Base-by-base conservation (phyloP, 176 grass and related monocot genomes). In the Oryza nivara region DNA sequence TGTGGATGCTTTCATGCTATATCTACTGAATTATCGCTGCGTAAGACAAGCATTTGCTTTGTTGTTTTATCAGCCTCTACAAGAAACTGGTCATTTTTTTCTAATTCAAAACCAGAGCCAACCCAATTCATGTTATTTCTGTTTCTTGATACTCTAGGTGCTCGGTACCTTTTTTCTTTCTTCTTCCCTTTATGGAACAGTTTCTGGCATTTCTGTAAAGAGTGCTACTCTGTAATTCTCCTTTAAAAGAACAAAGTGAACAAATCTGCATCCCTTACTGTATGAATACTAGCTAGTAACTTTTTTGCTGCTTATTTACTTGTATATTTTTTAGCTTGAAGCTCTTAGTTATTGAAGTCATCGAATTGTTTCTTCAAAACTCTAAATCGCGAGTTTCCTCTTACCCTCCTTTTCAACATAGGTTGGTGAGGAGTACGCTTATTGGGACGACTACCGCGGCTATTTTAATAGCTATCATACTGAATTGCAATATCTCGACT, bases 401-500 rank as follows among this genome's bases (percentile, higher is more conserved):
- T 36, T 74, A 28, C 44, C 61, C 25, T 66, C 45, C 14, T 35
- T 84, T 84, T 56, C 6, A 2, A 51, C 66, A 12, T 83, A 84
- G 73, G 64, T 3, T 76, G 5, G 5, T 52, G 15, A 36, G 35
- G 32, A 61, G 66, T 78, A 78, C 3, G 51, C 12, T 5, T 0
- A 47, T 17, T 85, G 83, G 83, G 11, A 32, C 51, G 36, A 4
- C 3, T 85, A 85, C 17, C 38, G 12, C 5, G 1, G 2, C 13
- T 16, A 78, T 19, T 71, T 10, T 58, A 49, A 85, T 38, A 79
- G 28, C 12, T 85, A 85, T 63, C 67, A 85, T 38, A 35, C 48
- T 61, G 75, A 85, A 23, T 25, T 8, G 71, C 75, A 85, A 79
- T 85, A 85, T 34, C 41, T 72, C 30, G 0, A 13, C 3, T 85